Base-by-base conservation (phyloP, 164 flowering plant species). In the Amborella trichopoda region DNA sequence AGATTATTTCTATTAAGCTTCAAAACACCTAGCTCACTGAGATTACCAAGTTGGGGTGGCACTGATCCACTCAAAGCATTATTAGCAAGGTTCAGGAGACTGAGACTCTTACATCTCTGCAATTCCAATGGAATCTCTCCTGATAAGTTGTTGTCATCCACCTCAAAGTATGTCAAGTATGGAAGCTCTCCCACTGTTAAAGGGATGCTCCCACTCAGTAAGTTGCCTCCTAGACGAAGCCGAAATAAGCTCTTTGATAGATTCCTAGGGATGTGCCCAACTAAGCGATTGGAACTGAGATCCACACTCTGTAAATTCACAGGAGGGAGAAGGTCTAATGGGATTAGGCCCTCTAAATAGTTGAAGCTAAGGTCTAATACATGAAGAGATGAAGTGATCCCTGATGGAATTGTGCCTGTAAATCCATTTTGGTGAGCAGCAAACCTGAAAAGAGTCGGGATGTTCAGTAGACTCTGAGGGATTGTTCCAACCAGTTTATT, bases 301-400 rank as follows among this genome's bases (percentile, higher is more conserved):
- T 83, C 94, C 14, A 75, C 66, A 40, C 47, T 39, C 59, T 46
- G 61, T 62, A 83, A 48, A 41, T 60, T 69, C 2, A 54, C 47
- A 13, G 45, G 58, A 0, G 70, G 59, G 10, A 83, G 57, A 22
- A 80, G 53, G 55, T 71, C 74, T 3, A 17, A n/a, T 17, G 88
- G 80, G 37, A 83, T 74, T 11, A 48, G 22, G 27, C 85, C 88
- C 16, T 4, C 48, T 26, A 83, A 28, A 0, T 12, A 46, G 41
- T 83, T 83, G 43, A 55, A 76, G 58, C 94, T 78, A 26, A 80
- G 83, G 57, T 83, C 83, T 28, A 83, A 58, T 41, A 3, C 50
- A 36, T 6, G 56, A 23, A 73, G 20, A 43, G 12, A 50, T 6
- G 27, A 55, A 0, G 85, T 58, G 28, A 80, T 43, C 27, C 70